Conservation (phyloP, 1,284 basidiomycete genomes). For the Cystobasidium sp. region DNA sequence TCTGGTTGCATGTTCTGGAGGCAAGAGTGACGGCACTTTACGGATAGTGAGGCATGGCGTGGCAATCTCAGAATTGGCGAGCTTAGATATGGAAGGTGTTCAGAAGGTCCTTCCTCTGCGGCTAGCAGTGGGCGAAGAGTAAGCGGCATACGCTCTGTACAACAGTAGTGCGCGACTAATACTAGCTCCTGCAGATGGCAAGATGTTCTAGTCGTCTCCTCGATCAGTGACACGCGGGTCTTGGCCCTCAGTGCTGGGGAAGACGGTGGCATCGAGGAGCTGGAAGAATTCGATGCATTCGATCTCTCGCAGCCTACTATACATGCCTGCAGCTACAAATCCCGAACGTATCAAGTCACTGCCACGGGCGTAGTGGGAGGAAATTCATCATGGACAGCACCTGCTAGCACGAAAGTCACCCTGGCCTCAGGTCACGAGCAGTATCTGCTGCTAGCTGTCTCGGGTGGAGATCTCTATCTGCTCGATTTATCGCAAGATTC, state of each 20-base stretch:
- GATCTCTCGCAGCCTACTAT: conserved; percentile 65
- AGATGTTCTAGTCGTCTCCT: conserved; percentile 64
- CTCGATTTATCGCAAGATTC: conserved; percentile 58
- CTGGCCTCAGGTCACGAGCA: conserved; percentile 69
- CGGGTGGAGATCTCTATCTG: conserved; percentile 64
- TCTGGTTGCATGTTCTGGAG: conserved; percentile 87
- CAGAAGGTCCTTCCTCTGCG: conserved; percentile 68
- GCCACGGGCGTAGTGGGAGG: conserved; percentile 60
- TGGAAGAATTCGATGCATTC: conserved; percentile 59
- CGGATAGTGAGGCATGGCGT: conserved; percentile 84
- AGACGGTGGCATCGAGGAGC: conserved; percentile 44
- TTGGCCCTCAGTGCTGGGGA: conserved; percentile 53
- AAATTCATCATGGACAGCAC: conserved; percentile 35
- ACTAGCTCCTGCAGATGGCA: neutral
- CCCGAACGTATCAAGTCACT: conserved; percentile 72
- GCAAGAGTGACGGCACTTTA: conserved; percentile 76
- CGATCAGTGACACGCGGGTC: conserved; percentile 52
- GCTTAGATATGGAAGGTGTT: conserved; percentile 65
- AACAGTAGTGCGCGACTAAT: neutral
- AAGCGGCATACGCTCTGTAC: neutral
- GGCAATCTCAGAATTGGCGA: conserved; percentile 71
- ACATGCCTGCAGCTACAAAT: conserved; percentile 66
- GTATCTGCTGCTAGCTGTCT: conserved; percentile 70
- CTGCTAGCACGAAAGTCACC: conserved; percentile 62
- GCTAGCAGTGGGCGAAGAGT: conserved; percentile 35